A percentile compares a stretch with the other conserved stretches of the same genome.
Evolutionary conservation across 106 monocot species (phyloP).

Genomic region (Acanthochlamys bracteata): DNA sequence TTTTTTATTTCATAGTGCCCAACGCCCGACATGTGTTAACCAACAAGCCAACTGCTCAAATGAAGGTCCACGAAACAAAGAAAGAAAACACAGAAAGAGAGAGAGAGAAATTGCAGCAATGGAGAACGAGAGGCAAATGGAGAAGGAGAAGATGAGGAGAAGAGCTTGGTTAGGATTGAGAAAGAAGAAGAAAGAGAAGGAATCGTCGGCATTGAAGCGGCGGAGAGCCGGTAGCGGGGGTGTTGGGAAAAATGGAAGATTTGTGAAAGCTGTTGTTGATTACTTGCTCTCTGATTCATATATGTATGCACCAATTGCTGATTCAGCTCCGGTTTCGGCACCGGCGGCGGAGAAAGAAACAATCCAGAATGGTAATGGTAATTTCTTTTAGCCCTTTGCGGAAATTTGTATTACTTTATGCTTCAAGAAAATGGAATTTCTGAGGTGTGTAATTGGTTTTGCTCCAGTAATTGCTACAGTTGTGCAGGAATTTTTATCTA

Average conservation of each 20-base stretch:
- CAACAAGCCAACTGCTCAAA: too few species aligned
- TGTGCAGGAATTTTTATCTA: too few species aligned
- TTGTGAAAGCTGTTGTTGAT: not conserved
- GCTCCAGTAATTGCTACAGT: too few species aligned
- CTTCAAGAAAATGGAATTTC: too few species aligned
- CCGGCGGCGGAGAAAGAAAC: not conserved
- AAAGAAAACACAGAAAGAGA: not conserved
- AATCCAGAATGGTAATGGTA: too few species aligned
- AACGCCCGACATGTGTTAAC: not conserved
- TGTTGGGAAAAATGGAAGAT: not conserved
- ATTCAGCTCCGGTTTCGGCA: not conserved
- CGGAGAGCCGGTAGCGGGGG: not conserved
- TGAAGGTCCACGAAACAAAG: too few species aligned
- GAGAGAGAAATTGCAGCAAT: not conserved
- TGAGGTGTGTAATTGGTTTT: too few species aligned
- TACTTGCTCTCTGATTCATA: constrained; percentile 10
- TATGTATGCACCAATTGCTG: constrained; percentile 3
- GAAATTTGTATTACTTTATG: too few species aligned
- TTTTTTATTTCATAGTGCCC: too few species aligned
- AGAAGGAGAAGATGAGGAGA: not conserved
- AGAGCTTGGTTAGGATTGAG: not conserved
- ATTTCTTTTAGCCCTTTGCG: too few species aligned
- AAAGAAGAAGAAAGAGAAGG: not conserved
- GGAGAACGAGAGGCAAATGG: not conserved
- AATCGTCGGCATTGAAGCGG: not conserved